Conservation (phyloP, 2,329 filamentous ascomycete genomes). For the Rhinocladiella similis region DNA sequence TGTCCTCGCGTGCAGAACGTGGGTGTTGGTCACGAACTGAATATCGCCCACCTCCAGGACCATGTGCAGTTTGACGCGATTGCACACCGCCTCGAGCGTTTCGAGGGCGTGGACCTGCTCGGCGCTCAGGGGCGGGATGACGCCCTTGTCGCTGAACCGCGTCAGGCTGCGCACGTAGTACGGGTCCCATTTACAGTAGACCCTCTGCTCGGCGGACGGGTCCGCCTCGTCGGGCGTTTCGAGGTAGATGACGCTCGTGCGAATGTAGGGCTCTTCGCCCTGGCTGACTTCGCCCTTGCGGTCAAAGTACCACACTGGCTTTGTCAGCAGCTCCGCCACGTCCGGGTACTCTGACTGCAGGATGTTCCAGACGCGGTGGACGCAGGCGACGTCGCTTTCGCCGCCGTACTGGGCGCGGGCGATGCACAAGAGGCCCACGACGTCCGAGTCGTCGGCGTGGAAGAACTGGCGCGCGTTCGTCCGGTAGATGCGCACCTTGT, state of each 20-base stretch:
- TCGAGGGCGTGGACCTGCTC: constrained; percentile 68
- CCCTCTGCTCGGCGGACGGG: constrained; percentile 40
- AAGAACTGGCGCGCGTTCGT: constrained; percentile 85
- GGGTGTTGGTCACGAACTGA: constrained; percentile 79
- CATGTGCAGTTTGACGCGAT: constrained; percentile 76
- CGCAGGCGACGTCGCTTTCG: constrained; percentile 77
- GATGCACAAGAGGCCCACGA: constrained; percentile 81
- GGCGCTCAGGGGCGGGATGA: constrained; percentile 70
- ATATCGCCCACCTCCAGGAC: constrained; percentile 83
- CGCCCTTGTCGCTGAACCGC: constrained; percentile 70
- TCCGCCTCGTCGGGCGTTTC: constrained; percentile 55
- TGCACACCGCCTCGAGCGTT: constrained; percentile 74
- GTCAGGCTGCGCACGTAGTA: constrained; percentile 78
- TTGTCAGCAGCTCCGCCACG: constrained; percentile 70
- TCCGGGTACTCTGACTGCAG: constrained; percentile 74
- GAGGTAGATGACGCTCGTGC: constrained; percentile 71
- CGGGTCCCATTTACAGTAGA: constrained; percentile 87
- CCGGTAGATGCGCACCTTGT: constrained; percentile 86
- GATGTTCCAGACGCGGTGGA: constrained; percentile 79
- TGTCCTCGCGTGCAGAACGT: constrained; percentile 78
- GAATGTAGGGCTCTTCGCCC: constrained; percentile 74
- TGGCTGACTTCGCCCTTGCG: constrained; percentile 78
- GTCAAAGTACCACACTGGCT: constrained; percentile 89
- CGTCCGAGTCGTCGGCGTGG: constrained; percentile 79
- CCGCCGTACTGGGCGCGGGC: constrained; percentile 77